Percentiles rank a stretch among this genome's conserved stretches.
These are phyloP conservation scores for Lactarius tabidus DNA, from an alignment of 768 basidiomycete species.

Conservation along the genomic window DNA sequence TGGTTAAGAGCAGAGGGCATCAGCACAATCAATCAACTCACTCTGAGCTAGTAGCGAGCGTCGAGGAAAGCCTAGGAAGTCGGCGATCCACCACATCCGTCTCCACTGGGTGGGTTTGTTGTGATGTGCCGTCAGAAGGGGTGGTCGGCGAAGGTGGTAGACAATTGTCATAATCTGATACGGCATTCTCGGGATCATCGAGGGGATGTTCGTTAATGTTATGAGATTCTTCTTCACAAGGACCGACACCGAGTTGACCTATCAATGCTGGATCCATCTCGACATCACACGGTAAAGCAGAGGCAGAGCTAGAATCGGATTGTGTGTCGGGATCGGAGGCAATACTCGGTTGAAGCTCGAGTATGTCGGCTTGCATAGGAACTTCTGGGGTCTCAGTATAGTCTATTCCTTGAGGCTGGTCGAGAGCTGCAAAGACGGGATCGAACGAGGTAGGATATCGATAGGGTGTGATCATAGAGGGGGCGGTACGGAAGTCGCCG, in stretches of 20 bases:
- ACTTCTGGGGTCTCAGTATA: conserved; percentile 14
- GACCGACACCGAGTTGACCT: conserved; percentile 3
- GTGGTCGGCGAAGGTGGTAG: conserved; percentile 12
- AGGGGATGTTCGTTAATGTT: conserved; percentile 3
- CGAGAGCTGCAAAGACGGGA: conserved; percentile 15
- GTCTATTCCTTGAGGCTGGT: conserved; percentile 13
- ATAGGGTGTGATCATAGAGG: conserved; percentile 18
- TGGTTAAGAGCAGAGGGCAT: not conserved
- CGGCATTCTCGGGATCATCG: conserved; percentile 7
- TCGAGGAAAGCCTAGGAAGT: conserved; percentile 43
- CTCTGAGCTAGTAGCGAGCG: conserved; percentile 43
- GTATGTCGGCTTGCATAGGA: conserved; percentile 18
- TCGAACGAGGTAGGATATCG: conserved; percentile 22
- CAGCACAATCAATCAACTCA: conserved; percentile 31
- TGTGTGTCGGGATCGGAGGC: conserved; percentile 18
- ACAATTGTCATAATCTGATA: conserved; percentile 12
- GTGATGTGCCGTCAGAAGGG: conserved; percentile 25
- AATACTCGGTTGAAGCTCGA: conserved; percentile 15
- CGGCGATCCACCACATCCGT: conserved; percentile 26
- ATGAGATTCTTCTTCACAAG: conserved; percentile 5
- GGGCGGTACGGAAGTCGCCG: conserved; percentile 5
- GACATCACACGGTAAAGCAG: conserved; percentile 13
- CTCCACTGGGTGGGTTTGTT: conserved; percentile 9
- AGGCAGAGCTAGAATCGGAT: conserved; percentile 20
- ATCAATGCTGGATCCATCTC: conserved; percentile 17